These are phyloP conservation scores for Stagonosporopsis chrysanthemi DNA, from an alignment of 2,329 filamentous ascomycete genomes.

Conservation along the genomic window DNA sequence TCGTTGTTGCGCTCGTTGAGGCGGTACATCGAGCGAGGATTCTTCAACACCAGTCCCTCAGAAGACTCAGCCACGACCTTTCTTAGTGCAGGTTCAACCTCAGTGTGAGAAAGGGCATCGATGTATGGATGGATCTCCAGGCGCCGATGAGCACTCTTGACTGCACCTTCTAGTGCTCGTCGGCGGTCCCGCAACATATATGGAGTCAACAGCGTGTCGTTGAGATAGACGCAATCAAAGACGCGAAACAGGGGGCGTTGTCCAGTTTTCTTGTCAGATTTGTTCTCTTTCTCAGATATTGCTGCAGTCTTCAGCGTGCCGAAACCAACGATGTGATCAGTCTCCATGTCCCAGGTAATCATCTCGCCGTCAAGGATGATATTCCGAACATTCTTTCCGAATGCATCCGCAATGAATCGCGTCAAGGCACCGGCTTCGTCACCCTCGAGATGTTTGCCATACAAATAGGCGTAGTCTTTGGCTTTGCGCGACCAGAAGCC, in stretches of 20 bases:
- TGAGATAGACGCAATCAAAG: constrained; percentile 91
- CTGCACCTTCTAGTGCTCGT: constrained; percentile 73
- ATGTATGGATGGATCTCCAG: constrained; percentile 82
- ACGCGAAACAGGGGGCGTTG: constrained; percentile 81
- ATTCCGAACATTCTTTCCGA: constrained; percentile 78
- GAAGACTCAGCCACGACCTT: constrained; percentile 85
- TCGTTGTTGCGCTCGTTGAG: constrained; percentile 91
- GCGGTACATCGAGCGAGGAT: constrained; percentile 83
- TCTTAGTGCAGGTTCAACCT: constrained; percentile 80
- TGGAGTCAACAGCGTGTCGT: constrained; percentile 77
- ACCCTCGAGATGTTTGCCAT: constrained; percentile 79
- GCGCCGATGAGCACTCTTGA: constrained; percentile 74
- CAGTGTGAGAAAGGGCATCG: constrained; percentile 69
- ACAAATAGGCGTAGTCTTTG: constrained; percentile 95
- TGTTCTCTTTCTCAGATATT: constrained; percentile 77
- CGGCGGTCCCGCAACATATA: constrained; percentile 85
- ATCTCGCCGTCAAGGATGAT: constrained; percentile 97
- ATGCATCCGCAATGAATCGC: constrained; percentile 78
- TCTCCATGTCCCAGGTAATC: constrained; percentile 94
- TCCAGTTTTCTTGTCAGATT: constrained; percentile 62
- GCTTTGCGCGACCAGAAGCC: constrained; percentile 94
- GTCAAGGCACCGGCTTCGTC: constrained; percentile 76
- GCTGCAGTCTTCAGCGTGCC: constrained; percentile 94
- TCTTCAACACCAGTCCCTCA: constrained; percentile 93
- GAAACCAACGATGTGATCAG: constrained; percentile 86